Evolutionary conservation across 1,139 yeast species (phyloP), one percentile per base, ranked within the genome.

Genomic region (Pichia sp.): DNA sequence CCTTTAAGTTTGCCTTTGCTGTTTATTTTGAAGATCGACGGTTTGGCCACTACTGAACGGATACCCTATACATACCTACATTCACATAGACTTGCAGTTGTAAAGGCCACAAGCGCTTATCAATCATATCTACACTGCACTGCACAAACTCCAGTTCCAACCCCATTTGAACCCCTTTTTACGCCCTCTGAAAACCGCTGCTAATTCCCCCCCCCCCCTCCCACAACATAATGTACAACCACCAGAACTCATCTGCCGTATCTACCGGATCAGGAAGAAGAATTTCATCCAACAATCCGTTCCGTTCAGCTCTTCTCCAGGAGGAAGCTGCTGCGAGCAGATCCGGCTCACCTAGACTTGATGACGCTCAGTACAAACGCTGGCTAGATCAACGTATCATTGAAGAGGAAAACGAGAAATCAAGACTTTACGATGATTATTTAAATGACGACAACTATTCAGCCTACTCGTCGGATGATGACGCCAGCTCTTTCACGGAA

Each of bases 201-300:
- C 23, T 16, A 16, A 16, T 16, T 16, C 23, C 23, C 2, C 23
- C 2, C 23, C 23, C 23, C 23, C 23, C 2, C 23, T 16, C 23
- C 23, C 23, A 16, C 23, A 16, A 37, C 26, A 41, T 9, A 23
- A 57, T 60, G 62, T 60, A 59, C 37, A 52, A 44, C 39, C 64
- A 60, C 39, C 43, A 59, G 8, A 60, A 60, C 43, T 44, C 53
- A 23, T 60, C 64, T 8, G 49, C 50, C n/a, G 49, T 59, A 1
- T 60, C 64, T 4, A 52, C 59, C 0, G 61, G 61, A 1, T 61
- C 64, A 2, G 54, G 56, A 2, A 56, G 57, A 45, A 50, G 63
- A 42, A 49, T 61, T 8, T 60, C 64, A 4, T 43, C 56, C 2
- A 61, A 60, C 45, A 61, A 61, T 38, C 64, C 64, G n/a, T 61